phyloP scores from a whole-genome alignment of 1,284 basidiomycete genomes.

The Leccinum pallidistipes region DNA sequence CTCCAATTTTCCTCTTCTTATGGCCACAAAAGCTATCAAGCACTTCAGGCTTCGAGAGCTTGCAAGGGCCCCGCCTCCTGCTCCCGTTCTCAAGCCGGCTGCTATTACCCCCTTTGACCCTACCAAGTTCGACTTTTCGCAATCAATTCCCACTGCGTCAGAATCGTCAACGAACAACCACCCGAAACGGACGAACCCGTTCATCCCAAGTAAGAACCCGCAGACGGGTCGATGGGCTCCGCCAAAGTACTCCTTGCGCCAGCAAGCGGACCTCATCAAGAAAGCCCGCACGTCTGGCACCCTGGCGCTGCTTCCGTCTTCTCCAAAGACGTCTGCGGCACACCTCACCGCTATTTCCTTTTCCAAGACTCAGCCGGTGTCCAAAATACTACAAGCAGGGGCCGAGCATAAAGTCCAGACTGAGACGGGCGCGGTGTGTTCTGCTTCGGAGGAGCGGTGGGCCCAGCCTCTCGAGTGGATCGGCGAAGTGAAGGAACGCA shows the following conservation, averaged over 20 bases:
- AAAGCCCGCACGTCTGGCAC: constrained; percentile 54
- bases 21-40: constrained; percentile 42
- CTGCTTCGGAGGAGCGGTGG: constrained; percentile 33
- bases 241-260: constrained; percentile 67
- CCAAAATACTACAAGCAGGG: constrained; percentile 5
- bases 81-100: constrained; percentile 36
- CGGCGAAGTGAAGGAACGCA: constrained; percentile 51
- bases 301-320: constrained; percentile 61
- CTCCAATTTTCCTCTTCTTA: constrained; percentile 3
- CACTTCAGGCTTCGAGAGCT: constrained; percentile 49
- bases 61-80: constrained; percentile 35
- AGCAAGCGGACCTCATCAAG: constrained; percentile 77
- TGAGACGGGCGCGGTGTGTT: constrained; percentile 5
- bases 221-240: constrained; percentile 65
- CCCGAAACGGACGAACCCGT: constrained; percentile 53
- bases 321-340: constrained; percentile 48
- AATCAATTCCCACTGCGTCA: constrained; percentile 1
- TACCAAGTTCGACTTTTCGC: constrained; percentile 24
- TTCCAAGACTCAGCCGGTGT: constrained; percentile 19
- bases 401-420: not conserved
- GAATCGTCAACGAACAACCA: constrained; percentile 16
- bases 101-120: constrained; percentile 23
- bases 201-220: constrained; percentile 60
- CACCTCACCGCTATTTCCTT: constrained; percentile 19
- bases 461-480: constrained; percentile 53